Conservation (phyloP, 73 alveolate species). For the Stentor coeruleus region DNA sequence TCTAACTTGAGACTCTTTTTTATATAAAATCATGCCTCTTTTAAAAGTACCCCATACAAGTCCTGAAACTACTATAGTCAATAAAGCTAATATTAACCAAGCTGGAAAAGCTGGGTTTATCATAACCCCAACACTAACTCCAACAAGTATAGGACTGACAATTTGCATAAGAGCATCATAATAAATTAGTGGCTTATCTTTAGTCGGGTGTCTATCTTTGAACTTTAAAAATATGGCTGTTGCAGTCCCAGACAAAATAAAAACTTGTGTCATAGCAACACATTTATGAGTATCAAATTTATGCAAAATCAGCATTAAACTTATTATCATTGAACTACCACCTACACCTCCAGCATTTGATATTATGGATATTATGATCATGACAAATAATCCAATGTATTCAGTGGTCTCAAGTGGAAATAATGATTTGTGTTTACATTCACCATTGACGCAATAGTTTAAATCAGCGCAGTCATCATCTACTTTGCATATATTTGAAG, state of each 20-base stretch:
- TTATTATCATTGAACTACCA: background rate
- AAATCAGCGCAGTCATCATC: background rate
- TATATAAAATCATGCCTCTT: background rate
- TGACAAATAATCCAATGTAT: background rate
- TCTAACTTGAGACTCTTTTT: background rate
- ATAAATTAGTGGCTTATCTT: constrained; percentile 12
- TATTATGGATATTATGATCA: background rate
- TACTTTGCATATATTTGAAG: no score
- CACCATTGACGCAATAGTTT: background rate
- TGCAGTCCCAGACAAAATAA: background rate
- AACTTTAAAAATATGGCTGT: background rate
- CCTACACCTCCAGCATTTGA: constrained; percentile 16
- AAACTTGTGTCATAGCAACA: background rate
- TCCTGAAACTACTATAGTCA: background rate
- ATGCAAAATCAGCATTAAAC: background rate
- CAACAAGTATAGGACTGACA: background rate
- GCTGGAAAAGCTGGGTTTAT: background rate
- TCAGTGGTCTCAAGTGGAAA: background rate
- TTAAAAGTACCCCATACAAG: background rate
- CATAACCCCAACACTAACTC: background rate
- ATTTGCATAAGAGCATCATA: background rate
- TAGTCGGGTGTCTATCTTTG: constrained; percentile 13
- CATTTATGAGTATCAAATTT: background rate
- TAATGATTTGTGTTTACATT: background rate
- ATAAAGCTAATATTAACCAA: constrained; percentile 5